Base-by-base conservation (phyloP, 345 rosid genomes). In the Rhizophora mangle region DNA sequence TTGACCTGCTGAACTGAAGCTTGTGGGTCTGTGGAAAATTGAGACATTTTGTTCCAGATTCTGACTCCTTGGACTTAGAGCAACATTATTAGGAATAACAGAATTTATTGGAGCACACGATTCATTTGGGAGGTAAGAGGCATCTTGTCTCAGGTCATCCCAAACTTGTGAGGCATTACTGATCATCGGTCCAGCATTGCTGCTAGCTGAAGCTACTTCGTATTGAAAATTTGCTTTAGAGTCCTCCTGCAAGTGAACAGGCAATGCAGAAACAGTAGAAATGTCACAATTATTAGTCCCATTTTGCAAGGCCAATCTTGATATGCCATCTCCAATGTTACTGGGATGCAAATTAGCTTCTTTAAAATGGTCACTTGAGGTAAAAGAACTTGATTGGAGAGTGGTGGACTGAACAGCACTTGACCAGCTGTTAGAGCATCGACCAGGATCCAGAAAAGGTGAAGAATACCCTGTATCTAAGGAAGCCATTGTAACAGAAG, bases 391-490 rank as follows among this genome's bases (percentile, higher is more conserved):
- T 36, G 86, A 68, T 21, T 75, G 79, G 62, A 72, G 67, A 36
- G 58, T 67, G 1, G 86, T 78, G 5, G 85, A 82, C 68, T 78
- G 86, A 62, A 76, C 82, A 67, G 82, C 69, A 47, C 74, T 81
- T 58, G 88, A 73, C 92, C 90, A 87, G 72, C 69, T 83, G 36
- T 81, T 90, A 63, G 71, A 71, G 65, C 78, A 76, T 81, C 77
- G 81, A 66, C 74, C 63, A 9, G 74, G 83, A 70, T 84, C 81
- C 26, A 76, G 65, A 58, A 78, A 63, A 81, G 74, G 65, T 32
- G 87, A 63, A 61, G 85, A 61, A 63, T 71, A 73, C 54, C 74
- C 76, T 13, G 79, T 53, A 67, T 76, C 77, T 61, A 78, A 68
- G 2, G 77, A 47, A 32, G 76, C 70, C 56, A 60, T 66, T 9